Evolutionary conservation across 352 stramenopile genomes (phyloP).

Genomic region (Bremia lactucae): DNA sequence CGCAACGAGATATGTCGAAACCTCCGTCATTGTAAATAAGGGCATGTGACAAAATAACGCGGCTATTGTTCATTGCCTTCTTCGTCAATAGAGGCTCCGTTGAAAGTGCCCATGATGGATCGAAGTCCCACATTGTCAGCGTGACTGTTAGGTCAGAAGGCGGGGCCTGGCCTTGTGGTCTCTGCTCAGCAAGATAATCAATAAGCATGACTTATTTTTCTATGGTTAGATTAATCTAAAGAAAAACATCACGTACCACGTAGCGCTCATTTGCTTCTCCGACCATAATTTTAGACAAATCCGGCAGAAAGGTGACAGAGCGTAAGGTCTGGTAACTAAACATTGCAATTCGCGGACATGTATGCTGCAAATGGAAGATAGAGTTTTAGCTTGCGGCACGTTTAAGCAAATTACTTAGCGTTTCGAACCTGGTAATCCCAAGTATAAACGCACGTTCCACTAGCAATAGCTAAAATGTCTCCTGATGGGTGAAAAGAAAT

Average conservation of each 20-base stretch:
- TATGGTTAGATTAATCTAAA: too few relatives aligned
- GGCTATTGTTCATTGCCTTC: conserved; percentile 80
- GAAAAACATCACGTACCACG: conserved; percentile 51
- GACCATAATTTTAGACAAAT: conserved; percentile 88
- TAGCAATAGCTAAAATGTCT: conserved; percentile 91
- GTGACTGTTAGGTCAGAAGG: conserved; percentile 89
- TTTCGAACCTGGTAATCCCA: conserved; percentile 89
- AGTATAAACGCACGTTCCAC: conserved; percentile 90
- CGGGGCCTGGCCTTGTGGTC: conserved; percentile 57
- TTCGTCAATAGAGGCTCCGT: conserved; percentile 59
- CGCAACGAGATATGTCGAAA: conserved; percentile 94
- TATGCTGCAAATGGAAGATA: conserved; percentile 66
- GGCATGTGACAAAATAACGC: conserved; percentile 81
- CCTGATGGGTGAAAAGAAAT: conserved; percentile 93
- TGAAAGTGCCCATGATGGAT: conserved; percentile 69
- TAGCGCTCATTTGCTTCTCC: conserved; percentile 89
- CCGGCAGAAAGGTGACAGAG: conserved; percentile 90
- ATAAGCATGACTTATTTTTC: too few relatives aligned
- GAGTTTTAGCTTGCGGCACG: too few relatives aligned
- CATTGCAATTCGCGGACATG: conserved; percentile 74
- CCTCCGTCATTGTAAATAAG: conserved; percentile 97
- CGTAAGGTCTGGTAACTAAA: conserved; percentile 86
- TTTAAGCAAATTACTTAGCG: too few relatives aligned
- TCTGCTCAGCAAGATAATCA: conserved; percentile 18
- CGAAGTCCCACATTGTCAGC: conserved; percentile 91